Percentiles rank a stretch among this genome's conserved stretches.
Evolutionary conservation across 1,139 yeast genomes (phyloP).

Genomic region (Geotrichum cucujoidarum): DNA sequence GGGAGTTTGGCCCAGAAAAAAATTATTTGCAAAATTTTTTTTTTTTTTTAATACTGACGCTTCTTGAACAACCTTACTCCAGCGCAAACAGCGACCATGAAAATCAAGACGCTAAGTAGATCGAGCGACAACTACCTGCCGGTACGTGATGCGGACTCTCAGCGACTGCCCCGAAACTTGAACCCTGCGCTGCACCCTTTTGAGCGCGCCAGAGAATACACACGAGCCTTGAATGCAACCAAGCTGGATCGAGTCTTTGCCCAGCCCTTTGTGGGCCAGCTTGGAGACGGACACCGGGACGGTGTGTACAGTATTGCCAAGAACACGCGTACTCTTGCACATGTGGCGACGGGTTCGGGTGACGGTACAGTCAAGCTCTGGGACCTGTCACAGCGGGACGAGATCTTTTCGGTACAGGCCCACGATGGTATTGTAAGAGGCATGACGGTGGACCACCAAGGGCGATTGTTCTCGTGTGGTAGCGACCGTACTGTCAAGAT

Average conservation of each 20-base stretch:
- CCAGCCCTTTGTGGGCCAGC: constrained; percentile 90
- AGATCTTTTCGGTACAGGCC: constrained; percentile 72
- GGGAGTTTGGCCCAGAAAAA: constrained; percentile 9
- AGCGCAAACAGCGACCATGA: constrained; percentile 38
- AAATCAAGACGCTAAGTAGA: constrained; percentile 84
- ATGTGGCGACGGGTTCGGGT: constrained; percentile 86
- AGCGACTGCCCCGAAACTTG: constrained; percentile 80
- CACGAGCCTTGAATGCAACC: constrained; percentile 90
- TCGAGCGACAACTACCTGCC: constrained; percentile 91
- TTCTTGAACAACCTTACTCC: neutral
- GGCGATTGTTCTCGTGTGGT: constrained; percentile 75
- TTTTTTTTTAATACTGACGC: neutral
- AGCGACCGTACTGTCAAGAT: constrained; percentile 84
- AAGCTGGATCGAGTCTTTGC: constrained; percentile 96
- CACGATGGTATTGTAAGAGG: constrained; percentile 92
- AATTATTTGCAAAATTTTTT: neutral
- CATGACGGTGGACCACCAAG: constrained; percentile 68
- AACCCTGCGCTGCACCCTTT: constrained; percentile 96
- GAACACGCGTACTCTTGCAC: constrained; percentile 63
- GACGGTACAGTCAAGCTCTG: constrained; percentile 94
- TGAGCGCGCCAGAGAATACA: constrained; percentile 93
- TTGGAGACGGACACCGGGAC: constrained; percentile 92
- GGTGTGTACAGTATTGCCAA: constrained; percentile 90
- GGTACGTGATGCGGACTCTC: constrained; percentile 82
- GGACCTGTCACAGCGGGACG: constrained; percentile 75